phyloP scores from a whole-genome alignment of 257 asterid genomes.

The Avicennia marina region DNA sequence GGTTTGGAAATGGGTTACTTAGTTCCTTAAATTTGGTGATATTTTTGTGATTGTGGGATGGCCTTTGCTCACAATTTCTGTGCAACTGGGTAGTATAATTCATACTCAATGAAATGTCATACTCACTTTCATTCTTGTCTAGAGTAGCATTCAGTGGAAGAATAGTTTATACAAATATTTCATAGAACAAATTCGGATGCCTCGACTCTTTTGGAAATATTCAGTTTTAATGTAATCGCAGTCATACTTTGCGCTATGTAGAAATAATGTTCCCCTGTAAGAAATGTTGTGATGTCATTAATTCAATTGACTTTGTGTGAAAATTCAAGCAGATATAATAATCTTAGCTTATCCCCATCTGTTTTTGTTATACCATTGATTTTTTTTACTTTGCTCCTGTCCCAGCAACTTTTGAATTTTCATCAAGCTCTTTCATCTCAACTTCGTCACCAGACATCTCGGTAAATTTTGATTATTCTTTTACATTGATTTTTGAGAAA shows the following conservation, averaged over 20 bases:
- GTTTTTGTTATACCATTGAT: not conserved
- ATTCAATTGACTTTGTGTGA: not conserved
- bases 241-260: not conserved
- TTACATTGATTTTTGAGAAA: not conserved
- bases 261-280: not conserved
- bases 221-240: not conserved
- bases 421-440: constrained; percentile 48
- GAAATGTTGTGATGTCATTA: no score
- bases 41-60: no score
- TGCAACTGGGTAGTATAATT: not conserved
- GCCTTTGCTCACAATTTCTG: not conserved
- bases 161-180: not conserved
- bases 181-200: not conserved
- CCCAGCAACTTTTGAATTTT: constrained; percentile 42
- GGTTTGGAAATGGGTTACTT: not conserved
- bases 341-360: no score
- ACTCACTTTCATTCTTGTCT: not conserved
- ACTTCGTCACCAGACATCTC: constrained; percentile 33
- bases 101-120: not conserved
- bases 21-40: not conserved
- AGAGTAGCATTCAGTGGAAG: not conserved
- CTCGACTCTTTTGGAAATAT: not conserved
- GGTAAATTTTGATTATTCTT: constrained; percentile 28
- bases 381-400: not conserved
- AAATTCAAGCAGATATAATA: not conserved